Evolutionary conservation across 441 rosid genomes (phyloP).

Genomic region (Corymbia citriodora): DNA sequence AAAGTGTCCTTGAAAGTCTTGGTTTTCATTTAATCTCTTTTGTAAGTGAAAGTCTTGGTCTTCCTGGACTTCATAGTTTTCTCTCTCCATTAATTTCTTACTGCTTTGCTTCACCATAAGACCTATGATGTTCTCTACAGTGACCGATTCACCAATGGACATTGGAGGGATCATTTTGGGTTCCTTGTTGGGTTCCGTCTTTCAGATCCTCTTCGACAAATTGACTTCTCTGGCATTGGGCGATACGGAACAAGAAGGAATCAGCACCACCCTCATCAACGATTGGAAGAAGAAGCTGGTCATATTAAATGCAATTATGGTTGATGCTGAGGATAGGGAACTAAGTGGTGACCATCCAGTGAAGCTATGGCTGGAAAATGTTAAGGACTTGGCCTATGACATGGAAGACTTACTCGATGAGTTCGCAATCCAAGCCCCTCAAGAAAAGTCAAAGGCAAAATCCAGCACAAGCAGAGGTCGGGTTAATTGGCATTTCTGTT

Average conservation of each 20-base stretch:
- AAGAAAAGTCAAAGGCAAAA: accelerated
- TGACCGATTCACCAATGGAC: background rate
- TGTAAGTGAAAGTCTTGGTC: background rate
- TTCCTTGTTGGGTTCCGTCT: background rate
- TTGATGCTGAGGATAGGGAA: background rate
- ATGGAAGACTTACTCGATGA: background rate
- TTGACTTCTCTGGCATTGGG: background rate
- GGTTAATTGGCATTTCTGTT: accelerated
- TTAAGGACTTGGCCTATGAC: background rate
- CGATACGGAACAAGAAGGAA: background rate
- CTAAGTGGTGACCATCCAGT: background rate
- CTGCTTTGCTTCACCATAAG: background rate
- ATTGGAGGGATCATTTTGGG: background rate
- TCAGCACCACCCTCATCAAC: accelerated
- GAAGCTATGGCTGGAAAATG: accelerated
- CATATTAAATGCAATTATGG: background rate
- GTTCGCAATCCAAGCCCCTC: accelerated
- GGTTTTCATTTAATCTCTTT: too few relatives aligned
- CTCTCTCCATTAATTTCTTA: background rate
- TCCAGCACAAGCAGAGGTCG: accelerated
- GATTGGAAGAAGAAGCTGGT: background rate
- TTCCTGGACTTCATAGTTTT: background rate
- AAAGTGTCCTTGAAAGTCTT: too few relatives aligned
- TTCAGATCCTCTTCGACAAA: background rate
- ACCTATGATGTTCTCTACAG: background rate